Evolutionary conservation across 75 land plant species (phyloP).

Genomic region (Adiantum capillusveneris): DNA sequence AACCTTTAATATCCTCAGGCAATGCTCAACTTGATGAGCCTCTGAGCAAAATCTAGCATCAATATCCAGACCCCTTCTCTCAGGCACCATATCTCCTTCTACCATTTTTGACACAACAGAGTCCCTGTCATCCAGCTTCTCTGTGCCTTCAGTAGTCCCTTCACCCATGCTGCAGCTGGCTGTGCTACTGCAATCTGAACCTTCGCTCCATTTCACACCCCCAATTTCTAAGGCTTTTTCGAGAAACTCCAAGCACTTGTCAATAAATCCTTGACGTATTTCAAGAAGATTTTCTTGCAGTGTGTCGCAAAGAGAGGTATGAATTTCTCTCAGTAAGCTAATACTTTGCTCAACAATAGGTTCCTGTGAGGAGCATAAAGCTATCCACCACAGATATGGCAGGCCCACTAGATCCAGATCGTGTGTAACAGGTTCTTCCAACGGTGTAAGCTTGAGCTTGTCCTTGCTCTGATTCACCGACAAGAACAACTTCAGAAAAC

Average conservation of each 20-base stretch:
- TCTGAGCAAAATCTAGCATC: not conserved
- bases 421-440: conserved; percentile 12
- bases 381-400: conserved; percentile 21
- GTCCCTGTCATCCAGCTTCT: conserved; percentile 1
- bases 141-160: conserved; percentile 4
- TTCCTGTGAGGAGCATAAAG: conserved; percentile 11
- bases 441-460: conserved; percentile 9
- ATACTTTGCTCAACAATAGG: conserved; percentile 24
- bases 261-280: conserved; percentile 25
- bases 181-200: conserved; percentile 3
- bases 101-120: not conserved
- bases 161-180: conserved; percentile 11
- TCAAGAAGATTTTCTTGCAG: conserved; percentile 10
- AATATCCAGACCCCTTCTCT: not conserved
- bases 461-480: conserved; percentile 19
- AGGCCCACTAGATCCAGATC: conserved; percentile 28
- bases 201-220: conserved; percentile 2
- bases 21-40: conserved; percentile 23
- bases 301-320: conserved; percentile 17
- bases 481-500: conserved; percentile 21
- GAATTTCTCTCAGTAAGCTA: conserved; percentile 16
- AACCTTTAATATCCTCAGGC: conserved; percentile 18
- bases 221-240: conserved; percentile 12
- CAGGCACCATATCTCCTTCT: not conserved
- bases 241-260: conserved; percentile 16